phyloP scores from a whole-genome alignment of 257 asterid genomes.

The Solanum sejunctum region DNA sequence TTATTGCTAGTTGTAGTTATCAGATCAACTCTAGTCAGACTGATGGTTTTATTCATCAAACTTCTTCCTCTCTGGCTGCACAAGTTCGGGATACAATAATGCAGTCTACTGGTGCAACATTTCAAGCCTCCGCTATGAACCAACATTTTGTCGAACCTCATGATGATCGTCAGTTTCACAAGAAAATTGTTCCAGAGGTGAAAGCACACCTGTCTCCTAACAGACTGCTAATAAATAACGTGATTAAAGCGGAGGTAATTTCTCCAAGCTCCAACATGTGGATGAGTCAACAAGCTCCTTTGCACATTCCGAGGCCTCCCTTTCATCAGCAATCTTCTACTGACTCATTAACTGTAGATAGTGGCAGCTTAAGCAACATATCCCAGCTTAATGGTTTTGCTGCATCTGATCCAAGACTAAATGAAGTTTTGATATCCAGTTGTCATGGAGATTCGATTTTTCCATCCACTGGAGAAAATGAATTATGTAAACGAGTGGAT shows the following conservation, averaged over 20 bases:
- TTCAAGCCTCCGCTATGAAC: conserved; percentile 11
- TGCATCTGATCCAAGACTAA: neutral
- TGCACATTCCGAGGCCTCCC: conserved; percentile 10
- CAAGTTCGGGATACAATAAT: conserved; percentile 11
- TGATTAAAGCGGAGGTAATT: conserved; percentile 50
- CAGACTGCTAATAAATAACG: conserved; percentile 17
- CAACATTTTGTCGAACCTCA: neutral
- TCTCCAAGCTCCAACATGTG: conserved; percentile 43
- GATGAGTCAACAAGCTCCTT: conserved; percentile 32
- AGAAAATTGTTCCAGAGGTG: conserved; percentile 4
- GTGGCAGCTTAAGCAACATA: neutral
- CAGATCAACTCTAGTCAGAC: neutral
- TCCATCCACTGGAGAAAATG: conserved; percentile 10
- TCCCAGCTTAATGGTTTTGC: neutral
- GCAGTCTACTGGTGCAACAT: conserved; percentile 12
- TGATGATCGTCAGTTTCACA: neutral
- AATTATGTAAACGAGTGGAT: conserved; percentile 3
- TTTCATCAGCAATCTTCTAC: conserved; percentile 1
- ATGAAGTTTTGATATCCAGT: neutral
- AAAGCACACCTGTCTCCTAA: conserved; percentile 12
- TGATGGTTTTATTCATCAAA: conserved; percentile 2
- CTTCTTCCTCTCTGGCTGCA: conserved; percentile 15
- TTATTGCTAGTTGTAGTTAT: neutral
- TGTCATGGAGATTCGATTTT: neutral
- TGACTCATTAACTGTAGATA: neutral